Evolutionary conservation across 2,329 filamentous ascomycete genomes (phyloP).

Genomic region (Verticillium alfalfae): DNA sequence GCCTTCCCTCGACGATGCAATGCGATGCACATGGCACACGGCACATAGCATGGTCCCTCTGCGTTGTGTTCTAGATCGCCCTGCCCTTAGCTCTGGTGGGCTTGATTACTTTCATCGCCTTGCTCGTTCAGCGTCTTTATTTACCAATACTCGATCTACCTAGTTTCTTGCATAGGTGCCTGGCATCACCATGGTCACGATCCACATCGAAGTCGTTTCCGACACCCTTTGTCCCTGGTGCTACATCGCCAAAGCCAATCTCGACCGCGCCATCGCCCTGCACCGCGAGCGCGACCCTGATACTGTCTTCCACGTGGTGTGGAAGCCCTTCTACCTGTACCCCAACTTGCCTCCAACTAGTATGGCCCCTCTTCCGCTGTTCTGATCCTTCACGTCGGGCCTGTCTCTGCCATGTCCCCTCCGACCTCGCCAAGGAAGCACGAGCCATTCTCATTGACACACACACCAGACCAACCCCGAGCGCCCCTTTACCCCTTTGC

Average conservation of each 20-base stretch:
- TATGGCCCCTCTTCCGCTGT: conserved; percentile 6
- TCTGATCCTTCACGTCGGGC: neutral
- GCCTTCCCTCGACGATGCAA: neutral
- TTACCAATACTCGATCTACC: no score
- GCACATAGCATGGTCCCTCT: neutral
- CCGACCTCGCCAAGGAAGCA: neutral
- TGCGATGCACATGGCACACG: neutral
- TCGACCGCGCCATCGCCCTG: conserved; percentile 36
- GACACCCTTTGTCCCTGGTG: conserved; percentile 49
- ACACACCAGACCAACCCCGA: neutral
- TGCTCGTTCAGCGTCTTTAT: no score
- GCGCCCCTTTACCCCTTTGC: neutral
- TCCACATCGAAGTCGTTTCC: conserved; percentile 40
- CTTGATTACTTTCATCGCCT: neutral
- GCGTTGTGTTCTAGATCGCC: neutral
- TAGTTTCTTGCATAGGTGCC: no score
- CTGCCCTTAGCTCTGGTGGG: neutral
- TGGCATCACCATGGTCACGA: conserved; percentile 13
- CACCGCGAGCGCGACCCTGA: conserved; percentile 33
- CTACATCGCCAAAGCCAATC: conserved; percentile 40
- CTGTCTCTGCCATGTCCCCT: neutral
- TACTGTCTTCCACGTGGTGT: conserved; percentile 38
- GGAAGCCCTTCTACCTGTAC: conserved; percentile 41
- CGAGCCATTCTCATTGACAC: conserved; percentile 25
- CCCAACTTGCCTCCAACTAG: conserved; percentile 24